Evolutionary conservation across 164 flowering plant species (phyloP).

Genomic region (Tetracentron sinense): DNA sequence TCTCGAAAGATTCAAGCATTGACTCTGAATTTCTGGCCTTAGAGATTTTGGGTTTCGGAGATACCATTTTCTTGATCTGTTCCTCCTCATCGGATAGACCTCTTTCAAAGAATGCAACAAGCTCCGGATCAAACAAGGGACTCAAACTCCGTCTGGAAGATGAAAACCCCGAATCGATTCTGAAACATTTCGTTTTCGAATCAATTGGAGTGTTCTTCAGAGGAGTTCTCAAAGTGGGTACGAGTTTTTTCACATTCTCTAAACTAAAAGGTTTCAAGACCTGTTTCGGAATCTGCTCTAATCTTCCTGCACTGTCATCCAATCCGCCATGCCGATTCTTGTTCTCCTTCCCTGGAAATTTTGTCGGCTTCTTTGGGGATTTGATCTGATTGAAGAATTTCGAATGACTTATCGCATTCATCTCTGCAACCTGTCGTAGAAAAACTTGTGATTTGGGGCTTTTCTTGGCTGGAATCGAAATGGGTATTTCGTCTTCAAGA

Average conservation of each 20-base stretch:
- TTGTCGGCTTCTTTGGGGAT: constrained; percentile 52
- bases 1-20: constrained; percentile 36
- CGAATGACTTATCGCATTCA: constrained; percentile 42
- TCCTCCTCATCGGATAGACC: constrained; percentile 17
- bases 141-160: constrained; percentile 32
- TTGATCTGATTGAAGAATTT: constrained; percentile 42
- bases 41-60: constrained; percentile 19
- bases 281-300: constrained; percentile 41
- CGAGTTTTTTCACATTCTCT: constrained; percentile 31
- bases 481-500: constrained; percentile 58
- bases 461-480: constrained; percentile 28
- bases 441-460: constrained; percentile 42
- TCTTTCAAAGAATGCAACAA: constrained; percentile 49
- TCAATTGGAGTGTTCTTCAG: constrained; percentile 20
- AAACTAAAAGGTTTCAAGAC: constrained; percentile 33
- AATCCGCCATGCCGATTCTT: constrained; percentile 20
- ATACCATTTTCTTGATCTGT: constrained; percentile 58
- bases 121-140: constrained; percentile 83
- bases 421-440: constrained; percentile 31
- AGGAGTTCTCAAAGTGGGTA: constrained; percentile 29
- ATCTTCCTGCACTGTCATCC: constrained; percentile 4
- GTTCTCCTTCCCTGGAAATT: constrained; percentile 70
- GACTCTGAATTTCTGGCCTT: constrained; percentile 22
- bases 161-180: constrained; percentile 29
- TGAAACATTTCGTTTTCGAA: constrained; percentile 24